Evolutionary conservation across 352 stramenopile genomes (phyloP).

Genomic region (Phytophthora pini): DNA sequence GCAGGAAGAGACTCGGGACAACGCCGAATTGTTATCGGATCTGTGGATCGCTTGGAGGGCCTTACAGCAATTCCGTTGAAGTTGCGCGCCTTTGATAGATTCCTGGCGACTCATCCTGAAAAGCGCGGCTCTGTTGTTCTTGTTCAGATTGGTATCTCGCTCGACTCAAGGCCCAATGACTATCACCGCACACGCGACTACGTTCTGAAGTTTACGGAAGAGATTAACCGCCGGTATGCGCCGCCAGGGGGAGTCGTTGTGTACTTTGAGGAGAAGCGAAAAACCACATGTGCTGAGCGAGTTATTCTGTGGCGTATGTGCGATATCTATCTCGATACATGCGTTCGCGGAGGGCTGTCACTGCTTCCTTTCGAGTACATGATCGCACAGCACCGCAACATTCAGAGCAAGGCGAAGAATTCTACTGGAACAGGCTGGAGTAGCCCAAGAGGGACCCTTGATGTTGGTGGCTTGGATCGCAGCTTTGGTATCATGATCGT

Average conservation of each 20-base stretch:
- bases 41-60: constrained; percentile 95
- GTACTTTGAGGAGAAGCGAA: constrained; percentile 72
- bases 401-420: constrained; percentile 41
- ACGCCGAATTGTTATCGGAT: constrained; percentile 81
- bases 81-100: constrained; percentile 95
- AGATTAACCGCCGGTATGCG: constrained; percentile 92
- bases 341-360: constrained; percentile 69
- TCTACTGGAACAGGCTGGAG: constrained; percentile 28
- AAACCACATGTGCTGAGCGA: constrained; percentile 71
- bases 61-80: constrained; percentile 97
- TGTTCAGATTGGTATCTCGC: constrained; percentile 74
- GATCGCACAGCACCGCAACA: constrained; percentile 64
- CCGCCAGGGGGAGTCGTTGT: constrained; percentile 64
- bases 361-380: constrained; percentile 84
- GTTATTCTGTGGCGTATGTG: constrained; percentile 75
- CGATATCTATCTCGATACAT: constrained; percentile 77
- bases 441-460: constrained; percentile 25
- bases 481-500: constrained; percentile 92
- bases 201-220: constrained; percentile 87
- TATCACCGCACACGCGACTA: constrained; percentile 94
- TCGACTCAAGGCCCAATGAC: constrained; percentile 90
- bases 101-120: constrained; percentile 90
- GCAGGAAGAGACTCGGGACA: constrained; percentile 21
- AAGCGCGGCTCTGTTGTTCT: constrained; percentile 77
- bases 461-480: constrained; percentile 36